Conservation (phyloP, 2,329 filamentous ascomycete species). For the Didymella sp. region DNA sequence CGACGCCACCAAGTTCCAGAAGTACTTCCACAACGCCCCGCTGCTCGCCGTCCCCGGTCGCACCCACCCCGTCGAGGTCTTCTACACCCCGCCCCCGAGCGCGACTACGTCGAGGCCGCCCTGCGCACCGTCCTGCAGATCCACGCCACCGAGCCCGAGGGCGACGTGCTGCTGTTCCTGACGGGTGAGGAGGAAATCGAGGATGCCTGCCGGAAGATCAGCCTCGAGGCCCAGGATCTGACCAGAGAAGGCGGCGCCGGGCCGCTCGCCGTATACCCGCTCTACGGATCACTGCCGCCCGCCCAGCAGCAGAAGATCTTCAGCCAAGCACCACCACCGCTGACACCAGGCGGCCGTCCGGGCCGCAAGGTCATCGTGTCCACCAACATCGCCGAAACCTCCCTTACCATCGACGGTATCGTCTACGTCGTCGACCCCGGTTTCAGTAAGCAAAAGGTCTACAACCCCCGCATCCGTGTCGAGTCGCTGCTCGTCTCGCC, state of each 20-base stretch:
- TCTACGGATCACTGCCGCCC: constrained; percentile 92
- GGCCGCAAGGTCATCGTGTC: constrained; percentile 95
- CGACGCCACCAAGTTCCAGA: constrained; percentile 97
- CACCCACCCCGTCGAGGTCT: constrained; percentile 96
- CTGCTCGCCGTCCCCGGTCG: constrained; percentile 92
- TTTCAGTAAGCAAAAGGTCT: constrained; percentile 99
- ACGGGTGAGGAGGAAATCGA: constrained; percentile 99
- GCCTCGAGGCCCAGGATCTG: constrained; percentile 89
- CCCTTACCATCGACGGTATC: constrained; percentile 96
- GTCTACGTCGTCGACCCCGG: constrained; percentile 99
- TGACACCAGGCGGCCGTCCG: constrained; percentile 77
- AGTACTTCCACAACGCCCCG: constrained; percentile 94
- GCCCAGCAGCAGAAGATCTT: constrained; percentile 96
- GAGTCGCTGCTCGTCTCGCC: constrained; percentile 97
- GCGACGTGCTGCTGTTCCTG: constrained; percentile 91
- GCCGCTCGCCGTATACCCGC: constrained; percentile 86
- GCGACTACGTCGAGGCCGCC: constrained; percentile 95
- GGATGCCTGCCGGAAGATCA: constrained; percentile 91
- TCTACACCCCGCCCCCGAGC: constrained; percentile 95
- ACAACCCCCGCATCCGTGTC: constrained; percentile 94
- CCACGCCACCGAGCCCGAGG: constrained; percentile 88
- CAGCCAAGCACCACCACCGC: constrained; percentile 79
- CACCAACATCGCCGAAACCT: constrained; percentile 98
- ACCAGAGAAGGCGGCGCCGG: constrained; percentile 89
- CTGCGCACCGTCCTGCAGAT: constrained; percentile 96